Conservation (phyloP, 192 early-diverging fungal genomes). For the Rhizoclosmatium globosum region DNA sequence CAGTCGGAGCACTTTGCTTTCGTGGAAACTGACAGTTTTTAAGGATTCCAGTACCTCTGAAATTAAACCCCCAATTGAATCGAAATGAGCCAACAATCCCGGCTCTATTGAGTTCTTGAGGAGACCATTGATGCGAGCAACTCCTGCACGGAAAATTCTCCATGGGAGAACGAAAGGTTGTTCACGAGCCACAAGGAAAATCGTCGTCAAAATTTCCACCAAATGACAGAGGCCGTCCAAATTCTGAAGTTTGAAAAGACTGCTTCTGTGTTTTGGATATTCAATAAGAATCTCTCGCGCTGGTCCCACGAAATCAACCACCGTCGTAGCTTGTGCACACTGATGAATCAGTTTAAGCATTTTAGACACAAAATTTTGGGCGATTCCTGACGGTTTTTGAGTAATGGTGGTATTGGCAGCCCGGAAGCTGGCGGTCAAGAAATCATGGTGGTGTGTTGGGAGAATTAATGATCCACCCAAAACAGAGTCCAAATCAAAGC, state of each 20-base stretch:
- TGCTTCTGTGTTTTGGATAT: background rate
- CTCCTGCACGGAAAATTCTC: background rate
- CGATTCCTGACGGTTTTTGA: background rate
- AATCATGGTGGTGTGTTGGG: background rate
- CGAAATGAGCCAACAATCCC: background rate
- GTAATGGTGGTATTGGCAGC: background rate
- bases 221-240: constrained; percentile 1
- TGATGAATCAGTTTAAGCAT: background rate
- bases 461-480: background rate
- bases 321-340: background rate
- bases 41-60: background rate
- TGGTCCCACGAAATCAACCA: constrained; percentile 2
- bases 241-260: background rate
- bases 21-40: background rate
- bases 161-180: constrained; percentile 11
- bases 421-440: background rate
- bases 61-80: background rate
- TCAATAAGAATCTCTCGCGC: background rate
- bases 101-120: constrained; percentile 6
- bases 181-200: background rate
- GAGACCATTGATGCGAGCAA: background rate
- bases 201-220: constrained; percentile 12
- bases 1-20: constrained; percentile 5
- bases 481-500: constrained; percentile 14
- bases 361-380: background rate